These are phyloP conservation scores for Solanum rostratum DNA, from an alignment of 257 asterid species.

Conservation along the genomic window DNA sequence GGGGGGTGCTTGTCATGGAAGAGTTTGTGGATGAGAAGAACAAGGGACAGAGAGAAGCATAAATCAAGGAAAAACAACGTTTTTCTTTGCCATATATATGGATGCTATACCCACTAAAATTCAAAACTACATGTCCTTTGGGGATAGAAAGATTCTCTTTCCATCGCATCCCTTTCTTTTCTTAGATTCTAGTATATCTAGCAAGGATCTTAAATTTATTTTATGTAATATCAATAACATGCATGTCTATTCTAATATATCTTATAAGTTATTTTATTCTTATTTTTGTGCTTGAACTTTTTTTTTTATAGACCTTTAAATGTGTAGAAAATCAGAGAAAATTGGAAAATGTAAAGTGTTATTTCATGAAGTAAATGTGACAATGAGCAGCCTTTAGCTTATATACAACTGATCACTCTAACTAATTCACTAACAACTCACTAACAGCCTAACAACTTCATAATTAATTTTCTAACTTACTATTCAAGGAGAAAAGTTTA, in stretches of 20 bases:
- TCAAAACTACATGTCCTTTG: background rate
- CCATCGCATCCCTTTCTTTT: background rate
- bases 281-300: background rate
- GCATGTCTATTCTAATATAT: background rate
- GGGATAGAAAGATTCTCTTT: background rate
- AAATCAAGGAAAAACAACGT: background rate
- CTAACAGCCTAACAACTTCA: no score
- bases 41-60: background rate
- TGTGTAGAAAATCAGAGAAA: no score
- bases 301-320: background rate
- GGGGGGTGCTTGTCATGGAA: background rate
- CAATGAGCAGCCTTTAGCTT: no score
- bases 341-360: no score
- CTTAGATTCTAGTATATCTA: background rate
- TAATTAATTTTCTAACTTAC: no score
- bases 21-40: conserved; percentile 1
- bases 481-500: no score
- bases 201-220: background rate
- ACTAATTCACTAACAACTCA: no score
- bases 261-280: background rate
- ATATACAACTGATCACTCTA: no score
- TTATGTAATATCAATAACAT: background rate
- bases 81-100: background rate
- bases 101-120: background rate
- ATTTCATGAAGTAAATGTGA: no score